phyloP scores from a whole-genome alignment of 345 rosid species.

The Brassica cretica region DNA sequence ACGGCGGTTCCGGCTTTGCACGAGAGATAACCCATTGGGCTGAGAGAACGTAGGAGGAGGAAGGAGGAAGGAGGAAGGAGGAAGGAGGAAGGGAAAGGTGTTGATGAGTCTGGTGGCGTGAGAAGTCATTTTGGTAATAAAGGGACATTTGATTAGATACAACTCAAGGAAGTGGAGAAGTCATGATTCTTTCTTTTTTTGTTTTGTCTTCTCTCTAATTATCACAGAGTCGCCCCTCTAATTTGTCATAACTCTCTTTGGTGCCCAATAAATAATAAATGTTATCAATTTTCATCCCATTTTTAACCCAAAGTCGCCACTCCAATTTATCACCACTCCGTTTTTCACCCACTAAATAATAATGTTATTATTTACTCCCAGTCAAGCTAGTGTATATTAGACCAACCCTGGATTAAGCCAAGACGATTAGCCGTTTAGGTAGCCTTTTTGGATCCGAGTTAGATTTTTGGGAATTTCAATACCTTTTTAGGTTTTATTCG shows the following conservation, averaged over 20 bases:
- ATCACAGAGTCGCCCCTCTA: not conserved
- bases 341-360: not conserved
- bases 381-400: not conserved
- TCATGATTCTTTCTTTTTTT: constrained; percentile 26
- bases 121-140: constrained; percentile 34
- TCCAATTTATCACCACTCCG: not conserved
- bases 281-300: not conserved
- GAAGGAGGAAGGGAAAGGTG: constrained; percentile 30
- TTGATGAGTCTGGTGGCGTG: constrained; percentile 34
- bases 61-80: not conserved
- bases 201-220: not conserved
- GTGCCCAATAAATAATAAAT: not conserved
- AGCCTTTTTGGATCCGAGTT: no score
- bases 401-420: no score
- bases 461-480: no score
- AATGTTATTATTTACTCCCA: not conserved
- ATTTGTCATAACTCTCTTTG: not conserved
- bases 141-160: constrained; percentile 11
- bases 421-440: no score
- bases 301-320: not conserved
- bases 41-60: constrained; percentile 6
- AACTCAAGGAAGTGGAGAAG: constrained; percentile 28
- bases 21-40: constrained; percentile 78
- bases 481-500: no score
- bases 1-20: constrained; percentile 76